Base-by-base conservation (phyloP, 257 asterid species). In the Forsythia suspensa region DNA sequence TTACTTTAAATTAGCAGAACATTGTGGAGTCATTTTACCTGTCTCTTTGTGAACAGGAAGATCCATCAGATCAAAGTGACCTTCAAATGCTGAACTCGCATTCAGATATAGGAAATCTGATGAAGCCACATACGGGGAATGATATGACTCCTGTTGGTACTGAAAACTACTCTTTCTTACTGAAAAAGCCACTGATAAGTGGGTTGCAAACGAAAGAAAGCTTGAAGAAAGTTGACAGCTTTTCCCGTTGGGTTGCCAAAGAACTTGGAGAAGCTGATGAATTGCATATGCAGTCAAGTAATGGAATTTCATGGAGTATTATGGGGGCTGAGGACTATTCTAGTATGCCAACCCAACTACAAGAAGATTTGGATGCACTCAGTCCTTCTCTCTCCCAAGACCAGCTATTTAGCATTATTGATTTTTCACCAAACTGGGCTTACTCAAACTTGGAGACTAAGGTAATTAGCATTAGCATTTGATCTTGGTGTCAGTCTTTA, bases 221-320 rank as follows among this genome's bases (percentile, higher is more conserved):
- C 90, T 89, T 95, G 90, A 92, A 89, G 86, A 95, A 95, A 88
- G 96, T 91, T 79, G 98, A 92, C 85, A 95, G 98, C 87, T 95
- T 95, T 87, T 92, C 97, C 77, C 87, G 96, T 76, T 95, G 98
- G 98, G 88, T 91, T 38, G 92, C 88, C 46, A 92, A 91, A 85
- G 98, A 92, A 85, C 88, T 92, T 55, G 96, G 91, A 80, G 97
- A 92, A 52, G 89, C 83, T 72, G 95, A 83, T 66, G 96, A 86
- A 68, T 83, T 92, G 82, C 84, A 88, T 73, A 86, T 87, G 90
- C 90, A 85, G 52, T 77, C 94, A 42, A 90, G 79, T 85, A 84
- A 80, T 82, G 95, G 86, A 74, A 79, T 83, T 75, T 83, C 97
- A 10, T 94, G 98, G 98, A 84, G 85, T 81, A 85, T 79, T 59